A percentile compares a stretch with the other conserved stretches of the same genome.
phyloP scores from a whole-genome alignment of 768 basidiomycete species.

The Collybia mongolica region DNA sequence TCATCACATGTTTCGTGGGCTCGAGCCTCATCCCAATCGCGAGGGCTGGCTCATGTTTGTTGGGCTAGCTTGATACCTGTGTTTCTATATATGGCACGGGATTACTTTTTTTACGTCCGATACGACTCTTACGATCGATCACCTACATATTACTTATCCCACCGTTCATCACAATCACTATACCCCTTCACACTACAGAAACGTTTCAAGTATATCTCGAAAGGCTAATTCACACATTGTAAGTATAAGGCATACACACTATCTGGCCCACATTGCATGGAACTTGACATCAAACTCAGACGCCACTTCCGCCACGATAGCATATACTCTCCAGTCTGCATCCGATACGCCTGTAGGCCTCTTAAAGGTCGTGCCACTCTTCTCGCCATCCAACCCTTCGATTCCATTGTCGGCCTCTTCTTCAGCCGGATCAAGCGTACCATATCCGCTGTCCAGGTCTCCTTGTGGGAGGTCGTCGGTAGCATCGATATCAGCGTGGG shows the following conservation, averaged over 20 bases:
- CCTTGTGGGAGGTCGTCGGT: slow-evolving; percentile 18
- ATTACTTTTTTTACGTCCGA: too few species aligned
- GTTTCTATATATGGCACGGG: too few species aligned
- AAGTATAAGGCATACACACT: not conserved
- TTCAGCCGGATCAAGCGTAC: slow-evolving; percentile 20
- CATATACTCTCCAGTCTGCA: slow-evolving; percentile 56
- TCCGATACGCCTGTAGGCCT: slow-evolving; percentile 39
- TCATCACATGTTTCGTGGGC: slow-evolving; percentile 47
- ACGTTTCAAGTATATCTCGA: not conserved
- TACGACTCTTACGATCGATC: too few species aligned
- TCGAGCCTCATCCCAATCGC: slow-evolving; percentile 47
- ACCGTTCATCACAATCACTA: not conserved
- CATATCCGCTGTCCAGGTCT: slow-evolving; percentile 22
- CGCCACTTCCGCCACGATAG: slow-evolving; percentile 40
- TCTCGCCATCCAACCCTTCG: slow-evolving; percentile 20
- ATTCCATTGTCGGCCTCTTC: slow-evolving; percentile 10
- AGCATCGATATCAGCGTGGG: not conserved
- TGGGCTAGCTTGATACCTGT: slow-evolving; percentile 12
- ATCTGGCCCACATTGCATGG: slow-evolving; percentile 59
- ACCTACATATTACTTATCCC: too few species aligned
- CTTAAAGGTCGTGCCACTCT: slow-evolving; percentile 9
- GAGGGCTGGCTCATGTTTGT: slow-evolving; percentile 42
- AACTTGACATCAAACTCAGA: slow-evolving; percentile 59
- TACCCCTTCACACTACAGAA: not conserved
- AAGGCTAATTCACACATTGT: not conserved